Evolutionary conservation across 192 early-diverging fungal genomes (phyloP).

Genomic region (Thoreauomyces humboldtii): DNA sequence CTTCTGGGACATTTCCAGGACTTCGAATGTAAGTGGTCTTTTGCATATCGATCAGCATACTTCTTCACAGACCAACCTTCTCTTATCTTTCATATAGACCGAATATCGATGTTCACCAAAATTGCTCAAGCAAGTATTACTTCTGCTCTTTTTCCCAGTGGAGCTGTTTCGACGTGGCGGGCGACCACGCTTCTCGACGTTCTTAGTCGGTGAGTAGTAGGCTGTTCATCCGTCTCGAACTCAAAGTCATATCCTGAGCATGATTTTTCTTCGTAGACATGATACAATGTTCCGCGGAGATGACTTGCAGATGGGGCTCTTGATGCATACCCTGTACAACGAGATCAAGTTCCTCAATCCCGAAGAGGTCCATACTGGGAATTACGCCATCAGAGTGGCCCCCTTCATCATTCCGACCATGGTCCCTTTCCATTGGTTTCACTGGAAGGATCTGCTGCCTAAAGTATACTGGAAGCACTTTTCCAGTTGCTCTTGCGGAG

Average conservation of each 20-base stretch:
- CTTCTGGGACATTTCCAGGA: constrained; percentile 14
- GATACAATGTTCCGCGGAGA: constrained; percentile 28
- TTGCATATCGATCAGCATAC: neutral
- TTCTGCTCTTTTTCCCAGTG: constrained; percentile 9
- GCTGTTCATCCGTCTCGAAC: no score
- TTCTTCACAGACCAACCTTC: neutral
- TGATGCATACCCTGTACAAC: constrained; percentile 16
- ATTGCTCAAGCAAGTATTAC: neutral
- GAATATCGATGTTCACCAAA: neutral
- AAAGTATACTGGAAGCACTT: constrained; percentile 17
- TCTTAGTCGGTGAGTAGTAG: neutral
- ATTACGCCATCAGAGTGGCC: neutral
- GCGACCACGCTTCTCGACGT: constrained; percentile 6
- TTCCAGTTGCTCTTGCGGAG: constrained; percentile 9
- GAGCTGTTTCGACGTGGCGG: constrained; percentile 27
- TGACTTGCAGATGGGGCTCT: constrained; percentile 25
- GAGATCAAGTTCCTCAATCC: neutral
- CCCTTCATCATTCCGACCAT: constrained; percentile 12
- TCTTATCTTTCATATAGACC: neutral
- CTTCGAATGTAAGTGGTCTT: constrained; percentile 30
- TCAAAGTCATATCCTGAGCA: no score
- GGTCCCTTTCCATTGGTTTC: constrained; percentile 15
- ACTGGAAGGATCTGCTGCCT: constrained; percentile 28
- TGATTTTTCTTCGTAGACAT: constrained; percentile 12
- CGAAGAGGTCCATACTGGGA: neutral